Evolutionary conservation across 768 basidiomycete species (phyloP).

Genomic region (Candolleomyces eurysporus): DNA sequence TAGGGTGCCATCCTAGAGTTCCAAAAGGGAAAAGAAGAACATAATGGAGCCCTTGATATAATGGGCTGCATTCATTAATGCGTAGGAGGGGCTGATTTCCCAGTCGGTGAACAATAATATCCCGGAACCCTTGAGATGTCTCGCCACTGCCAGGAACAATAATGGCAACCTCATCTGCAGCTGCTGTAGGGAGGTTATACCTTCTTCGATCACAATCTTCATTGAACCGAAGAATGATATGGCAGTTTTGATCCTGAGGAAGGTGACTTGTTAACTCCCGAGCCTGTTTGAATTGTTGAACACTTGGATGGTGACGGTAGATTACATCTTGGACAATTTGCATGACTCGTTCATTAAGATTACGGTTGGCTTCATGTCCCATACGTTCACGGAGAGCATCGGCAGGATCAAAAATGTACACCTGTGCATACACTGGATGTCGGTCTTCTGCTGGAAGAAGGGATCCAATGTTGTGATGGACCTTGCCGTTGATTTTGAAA

Average conservation of each 20-base stretch:
- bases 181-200: no score
- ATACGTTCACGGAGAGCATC: slow-evolving; percentile 3
- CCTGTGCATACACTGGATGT: slow-evolving; percentile 11
- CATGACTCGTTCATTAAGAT: slow-evolving; percentile 5
- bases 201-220: no score
- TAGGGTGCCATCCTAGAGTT: slow-evolving; percentile 42
- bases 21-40: slow-evolving; percentile 42
- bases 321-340: slow-evolving; percentile 11
- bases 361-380: neutral
- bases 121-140: slow-evolving; percentile 14
- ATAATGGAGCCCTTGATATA: slow-evolving; percentile 40
- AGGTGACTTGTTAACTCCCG: no score
- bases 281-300: no score
- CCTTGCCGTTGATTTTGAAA: slow-evolving; percentile 13
- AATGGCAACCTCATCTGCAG: no score
- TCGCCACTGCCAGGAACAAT: slow-evolving; percentile 32
- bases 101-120: slow-evolving; percentile 32
- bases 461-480: slow-evolving; percentile 5
- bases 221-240: no score
- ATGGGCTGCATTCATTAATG: slow-evolving; percentile 31
- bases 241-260: no score
- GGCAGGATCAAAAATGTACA: slow-evolving; percentile 14
- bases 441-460: no score
- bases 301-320: slow-evolving; percentile 4
- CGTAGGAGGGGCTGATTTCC: slow-evolving; percentile 18